These are phyloP conservation scores for Psophocarpus tetragonolobus DNA, from an alignment of 306 rosid genomes.

Conservation along the genomic window DNA sequence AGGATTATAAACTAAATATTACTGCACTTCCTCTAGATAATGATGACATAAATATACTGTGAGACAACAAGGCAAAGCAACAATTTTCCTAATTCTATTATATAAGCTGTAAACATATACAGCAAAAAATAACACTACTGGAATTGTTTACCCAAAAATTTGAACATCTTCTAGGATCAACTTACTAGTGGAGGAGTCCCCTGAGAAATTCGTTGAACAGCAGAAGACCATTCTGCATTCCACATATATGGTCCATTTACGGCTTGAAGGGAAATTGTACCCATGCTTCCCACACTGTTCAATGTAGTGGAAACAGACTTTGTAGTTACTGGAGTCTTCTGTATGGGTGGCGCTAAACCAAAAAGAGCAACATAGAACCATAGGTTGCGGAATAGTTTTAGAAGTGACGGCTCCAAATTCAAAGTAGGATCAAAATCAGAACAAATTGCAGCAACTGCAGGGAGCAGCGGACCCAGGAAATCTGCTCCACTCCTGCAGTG, in stretches of 20 bases:
- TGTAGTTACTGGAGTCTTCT: conserved; percentile 57
- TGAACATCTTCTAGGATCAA: conserved; percentile 31
- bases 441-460: conserved; percentile 96
- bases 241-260: conserved; percentile 98
- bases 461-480: conserved; percentile 95
- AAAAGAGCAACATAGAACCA: conserved; percentile 98
- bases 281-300: conserved; percentile 84
- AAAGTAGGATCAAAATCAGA: conserved; percentile 88
- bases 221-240: conserved; percentile 83
- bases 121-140: conserved; percentile 9
- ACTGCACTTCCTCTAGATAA: not conserved
- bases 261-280: conserved; percentile 84
- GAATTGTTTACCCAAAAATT: not conserved
- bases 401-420: conserved; percentile 90
- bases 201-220: conserved; percentile 86
- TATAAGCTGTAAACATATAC: not conserved
- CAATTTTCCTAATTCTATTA: not conserved
- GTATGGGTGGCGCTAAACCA: conserved; percentile 97
- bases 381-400: conserved; percentile 92
- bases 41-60: conserved; percentile 8
- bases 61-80: conserved; percentile 18
- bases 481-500: conserved; percentile 95
- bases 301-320: conserved; percentile 76
- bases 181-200: conserved; percentile 99
- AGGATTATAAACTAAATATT: not conserved